Evolutionary conservation across 2,329 filamentous ascomycete genomes (phyloP).

Genomic region (Penicillium sclerotigenum): DNA sequence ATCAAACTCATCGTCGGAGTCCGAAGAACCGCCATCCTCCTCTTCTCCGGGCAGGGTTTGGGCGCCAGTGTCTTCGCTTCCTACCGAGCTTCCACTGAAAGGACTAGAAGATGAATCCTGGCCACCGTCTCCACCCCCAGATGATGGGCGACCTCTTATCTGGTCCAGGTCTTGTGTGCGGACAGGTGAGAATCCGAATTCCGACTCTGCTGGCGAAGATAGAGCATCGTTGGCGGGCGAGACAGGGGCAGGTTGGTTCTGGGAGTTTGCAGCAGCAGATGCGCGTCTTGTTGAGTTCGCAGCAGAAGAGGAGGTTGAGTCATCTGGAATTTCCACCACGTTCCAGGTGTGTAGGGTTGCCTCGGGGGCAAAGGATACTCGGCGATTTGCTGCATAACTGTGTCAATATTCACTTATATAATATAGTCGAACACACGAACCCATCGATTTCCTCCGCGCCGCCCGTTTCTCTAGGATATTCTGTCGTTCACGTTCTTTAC

Average conservation of each 20-base stretch:
- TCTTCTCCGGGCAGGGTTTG: slow-evolving; percentile 41
- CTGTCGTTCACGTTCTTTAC: slow-evolving; percentile 55
- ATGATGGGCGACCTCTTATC: slow-evolving; percentile 44
- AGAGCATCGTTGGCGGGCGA: slow-evolving; percentile 56
- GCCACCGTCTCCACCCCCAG: slow-evolving; percentile 51
- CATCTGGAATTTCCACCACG: slow-evolving; percentile 82
- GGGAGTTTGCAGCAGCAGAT: slow-evolving; percentile 55
- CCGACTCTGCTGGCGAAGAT: slow-evolving; percentile 61
- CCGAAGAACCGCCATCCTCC: slow-evolving; percentile 45
- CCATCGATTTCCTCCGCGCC: slow-evolving; percentile 85
- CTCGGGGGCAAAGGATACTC: slow-evolving; percentile 95
- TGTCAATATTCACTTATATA: slow-evolving; percentile 14
- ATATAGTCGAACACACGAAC: slow-evolving; percentile 32
- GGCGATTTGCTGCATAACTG: slow-evolving; percentile 63
- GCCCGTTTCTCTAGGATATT: slow-evolving; percentile 71
- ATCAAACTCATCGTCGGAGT: slow-evolving; percentile 49
- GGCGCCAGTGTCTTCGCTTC: slow-evolving; percentile 44
- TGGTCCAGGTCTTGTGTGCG: slow-evolving; percentile 64
- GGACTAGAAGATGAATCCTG: slow-evolving; percentile 73
- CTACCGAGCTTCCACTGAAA: slow-evolving; percentile 60
- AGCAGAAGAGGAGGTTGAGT: slow-evolving; percentile 73
- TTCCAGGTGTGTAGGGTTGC: slow-evolving; percentile 97
- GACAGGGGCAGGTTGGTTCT: slow-evolving; percentile 29
- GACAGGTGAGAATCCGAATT: slow-evolving; percentile 58
- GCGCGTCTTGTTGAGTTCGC: slow-evolving; percentile 72